Conservation (phyloP, 176 grass and related monocot genomes). For the Saccharum officinarum region DNA sequence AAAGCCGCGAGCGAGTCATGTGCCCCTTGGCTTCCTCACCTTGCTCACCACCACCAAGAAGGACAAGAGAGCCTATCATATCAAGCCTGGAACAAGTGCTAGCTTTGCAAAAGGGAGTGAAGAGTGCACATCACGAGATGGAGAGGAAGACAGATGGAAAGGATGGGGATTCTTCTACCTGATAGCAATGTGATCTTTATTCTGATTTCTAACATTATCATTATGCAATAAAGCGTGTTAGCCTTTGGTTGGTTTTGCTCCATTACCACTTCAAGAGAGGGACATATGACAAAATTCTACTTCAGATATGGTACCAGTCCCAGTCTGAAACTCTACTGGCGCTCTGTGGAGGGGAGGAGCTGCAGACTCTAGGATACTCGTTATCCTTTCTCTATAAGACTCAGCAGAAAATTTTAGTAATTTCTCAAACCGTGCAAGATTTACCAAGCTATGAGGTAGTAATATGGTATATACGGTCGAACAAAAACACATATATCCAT, state of each 20-base stretch:
- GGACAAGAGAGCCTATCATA: conserved; percentile 37
- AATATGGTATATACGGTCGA: neutral
- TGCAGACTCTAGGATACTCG: neutral
- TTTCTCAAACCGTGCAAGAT: conserved; percentile 4
- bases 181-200: conserved; percentile 30
- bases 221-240: neutral
- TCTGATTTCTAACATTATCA: neutral
- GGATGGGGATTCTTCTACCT: conserved; percentile 26
- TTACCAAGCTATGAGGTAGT: neutral
- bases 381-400: neutral
- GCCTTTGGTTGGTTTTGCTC: conserved; percentile 29
- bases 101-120: conserved; percentile 31
- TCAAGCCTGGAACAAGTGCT: conserved; percentile 37
- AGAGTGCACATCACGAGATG: conserved; percentile 13
- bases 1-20: conserved; percentile 28
- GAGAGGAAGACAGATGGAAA: conserved; percentile 3
- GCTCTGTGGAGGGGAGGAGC: neutral
- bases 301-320: conserved; percentile 16
- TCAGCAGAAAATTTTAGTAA: neutral
- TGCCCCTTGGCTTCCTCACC: conserved; percentile 18
- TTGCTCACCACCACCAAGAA: conserved; percentile 25
- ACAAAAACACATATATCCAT: neutral
- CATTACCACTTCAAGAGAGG: conserved; percentile 19
- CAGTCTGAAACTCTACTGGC: neutral
- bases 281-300: neutral